Conservation (phyloP, 1,284 basidiomycete species). For the Vanrija humicola region DNA sequence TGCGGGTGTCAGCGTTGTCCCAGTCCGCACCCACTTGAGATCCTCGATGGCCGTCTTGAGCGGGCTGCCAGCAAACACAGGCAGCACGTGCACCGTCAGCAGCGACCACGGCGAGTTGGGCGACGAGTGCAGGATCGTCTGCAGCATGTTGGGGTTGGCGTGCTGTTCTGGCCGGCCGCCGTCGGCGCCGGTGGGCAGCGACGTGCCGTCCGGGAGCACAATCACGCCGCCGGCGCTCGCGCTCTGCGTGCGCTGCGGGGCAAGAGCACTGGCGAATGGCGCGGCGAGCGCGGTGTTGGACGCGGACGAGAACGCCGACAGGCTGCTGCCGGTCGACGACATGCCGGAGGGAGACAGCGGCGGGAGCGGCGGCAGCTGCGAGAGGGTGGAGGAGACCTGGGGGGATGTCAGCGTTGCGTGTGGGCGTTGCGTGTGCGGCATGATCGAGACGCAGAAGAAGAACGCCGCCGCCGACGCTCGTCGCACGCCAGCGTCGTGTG, state of each 20-base stretch:
- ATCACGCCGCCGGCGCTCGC: constrained; percentile 22
- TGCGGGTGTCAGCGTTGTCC: constrained; percentile 10
- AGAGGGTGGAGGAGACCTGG: constrained; percentile 44
- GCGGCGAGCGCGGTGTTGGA: constrained; percentile 1
- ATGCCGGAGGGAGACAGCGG: constrained; percentile 31
- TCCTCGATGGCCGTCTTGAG: constrained; percentile 88
- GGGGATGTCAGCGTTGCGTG: neutral
- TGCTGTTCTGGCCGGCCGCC: constrained; percentile 3
- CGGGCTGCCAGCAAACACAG: constrained; percentile 86
- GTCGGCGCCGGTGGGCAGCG: constrained; percentile 16
- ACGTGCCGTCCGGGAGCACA: constrained; percentile 40
- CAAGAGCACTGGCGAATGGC: constrained; percentile 1
- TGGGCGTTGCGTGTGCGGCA: neutral
- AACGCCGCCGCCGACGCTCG: no score
- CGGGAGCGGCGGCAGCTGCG: constrained; percentile 41
- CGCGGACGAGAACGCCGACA: constrained; percentile 9
- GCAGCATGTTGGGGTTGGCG: neutral
- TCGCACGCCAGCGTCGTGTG: no score
- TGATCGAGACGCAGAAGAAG: no score
- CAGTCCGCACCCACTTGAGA: constrained; percentile 57
- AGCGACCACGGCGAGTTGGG: constrained; percentile 64
- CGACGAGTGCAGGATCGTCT: constrained; percentile 28
- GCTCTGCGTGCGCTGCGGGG: neutral
- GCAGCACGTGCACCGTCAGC: constrained; percentile 79
- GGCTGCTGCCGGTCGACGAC: constrained; percentile 10